These are phyloP conservation scores for Haplosporangium sp. DNA, from an alignment of 371 early-diverging fungal species.

Conservation along the genomic window DNA sequence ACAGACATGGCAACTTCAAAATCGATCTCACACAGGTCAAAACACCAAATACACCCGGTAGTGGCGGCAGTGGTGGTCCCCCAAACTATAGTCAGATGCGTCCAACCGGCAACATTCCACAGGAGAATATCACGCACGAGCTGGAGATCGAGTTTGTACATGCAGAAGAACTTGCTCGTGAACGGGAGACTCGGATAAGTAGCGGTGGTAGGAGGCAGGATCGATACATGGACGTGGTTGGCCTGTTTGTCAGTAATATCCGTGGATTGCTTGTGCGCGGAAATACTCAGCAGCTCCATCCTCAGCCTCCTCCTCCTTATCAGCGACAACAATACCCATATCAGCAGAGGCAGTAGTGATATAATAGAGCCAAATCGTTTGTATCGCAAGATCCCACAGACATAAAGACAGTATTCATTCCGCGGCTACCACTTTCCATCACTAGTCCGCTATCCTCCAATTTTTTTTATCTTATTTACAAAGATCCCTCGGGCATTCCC, in stretches of 20 bases:
- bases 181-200: constrained; percentile 52
- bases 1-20: constrained; percentile 76
- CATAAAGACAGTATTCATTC: too few species aligned
- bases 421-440: too few species aligned
- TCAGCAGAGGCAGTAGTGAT: background rate
- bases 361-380: too few species aligned
- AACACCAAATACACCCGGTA: constrained; percentile 28
- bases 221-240: constrained; percentile 62
- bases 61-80: background rate
- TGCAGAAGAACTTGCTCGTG: constrained; percentile 53
- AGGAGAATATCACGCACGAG: constrained; percentile 63
- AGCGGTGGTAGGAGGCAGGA: constrained; percentile 57
- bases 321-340: constrained; percentile 11
- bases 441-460: too few species aligned
- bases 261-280: constrained; percentile 40
- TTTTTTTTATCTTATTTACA: too few species aligned
- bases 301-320: constrained; percentile 10
- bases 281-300: constrained; percentile 10
- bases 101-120: constrained; percentile 3
- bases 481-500: too few species aligned
- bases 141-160: constrained; percentile 70
- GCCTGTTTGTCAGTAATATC: constrained; percentile 69
- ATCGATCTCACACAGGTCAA: constrained; percentile 84
- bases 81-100: constrained; percentile 39
- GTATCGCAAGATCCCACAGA: too few species aligned